These are phyloP conservation scores for Eucalyptus shirleyi DNA, from an alignment of 345 rosid species.

Conservation along the genomic window DNA sequence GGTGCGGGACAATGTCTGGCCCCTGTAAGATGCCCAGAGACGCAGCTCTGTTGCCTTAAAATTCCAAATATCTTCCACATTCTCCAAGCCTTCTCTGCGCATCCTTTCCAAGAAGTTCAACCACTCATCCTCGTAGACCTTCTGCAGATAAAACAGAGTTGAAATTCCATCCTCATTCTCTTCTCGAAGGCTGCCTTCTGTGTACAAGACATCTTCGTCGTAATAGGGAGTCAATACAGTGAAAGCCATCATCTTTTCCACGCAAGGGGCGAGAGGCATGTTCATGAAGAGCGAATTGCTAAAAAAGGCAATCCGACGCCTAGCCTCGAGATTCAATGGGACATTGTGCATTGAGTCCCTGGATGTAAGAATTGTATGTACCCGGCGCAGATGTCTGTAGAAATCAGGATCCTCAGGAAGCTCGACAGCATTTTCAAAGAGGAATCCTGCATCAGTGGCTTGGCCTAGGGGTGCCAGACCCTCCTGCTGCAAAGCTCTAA, in stretches of 20 bases:
- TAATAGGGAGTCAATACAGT: slow-evolving; percentile 88
- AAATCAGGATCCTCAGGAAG: slow-evolving; percentile 64
- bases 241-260: slow-evolving; percentile 94
- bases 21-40: slow-evolving; percentile 91
- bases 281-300: slow-evolving; percentile 92
- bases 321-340: slow-evolving; percentile 73
- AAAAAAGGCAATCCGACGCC: slow-evolving; percentile 82
- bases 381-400: slow-evolving; percentile 55
- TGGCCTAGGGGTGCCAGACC: slow-evolving; percentile 42
- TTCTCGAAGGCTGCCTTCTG: slow-evolving; percentile 45
- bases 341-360: slow-evolving; percentile 77
- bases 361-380: slow-evolving; percentile 60
- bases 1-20: slow-evolving; percentile 89
- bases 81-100: slow-evolving; percentile 61
- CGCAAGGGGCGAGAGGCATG: slow-evolving; percentile 79
- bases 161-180: slow-evolving; percentile 90
- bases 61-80: slow-evolving; percentile 65
- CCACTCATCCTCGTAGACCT: slow-evolving; percentile 89
- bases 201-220: slow-evolving; percentile 68
- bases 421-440: slow-evolving; percentile 60
- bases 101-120: slow-evolving; percentile 74
- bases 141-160: slow-evolving; percentile 77
- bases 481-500: slow-evolving; percentile 25
- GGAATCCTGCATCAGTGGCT: slow-evolving; percentile 36
- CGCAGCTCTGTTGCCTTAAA: slow-evolving; percentile 65